Evolutionary conservation across 2,329 filamentous ascomycete genomes (phyloP), one percentile per base, ranked within the genome.

Genomic region (Exophiala mesophila): DNA sequence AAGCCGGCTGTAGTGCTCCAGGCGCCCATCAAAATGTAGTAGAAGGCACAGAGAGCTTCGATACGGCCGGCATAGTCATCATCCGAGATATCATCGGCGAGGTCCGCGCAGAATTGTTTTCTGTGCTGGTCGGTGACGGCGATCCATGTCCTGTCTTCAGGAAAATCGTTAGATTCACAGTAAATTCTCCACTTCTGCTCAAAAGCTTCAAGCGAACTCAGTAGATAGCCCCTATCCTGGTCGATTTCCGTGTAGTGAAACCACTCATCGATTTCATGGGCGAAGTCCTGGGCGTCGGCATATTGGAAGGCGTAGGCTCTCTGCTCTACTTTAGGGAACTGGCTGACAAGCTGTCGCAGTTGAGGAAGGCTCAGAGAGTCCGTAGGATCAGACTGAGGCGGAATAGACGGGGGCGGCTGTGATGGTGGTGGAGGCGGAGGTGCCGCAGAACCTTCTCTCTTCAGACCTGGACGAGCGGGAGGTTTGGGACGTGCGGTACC

Each of bases 261-360:
- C 92, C 92, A 98, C 67, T 98, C 92, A 61, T 97, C 88, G 35
- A 98, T 74, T 69, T 98, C 92, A 51, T 92, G 87, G 13, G 85
- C 80, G 55, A 94, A 83, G 1, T 79, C 70, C 16, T 82, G 81
- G 42, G 77, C 76, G 63, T 90, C 85, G 18, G 76, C 70, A 66
- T 90, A 90, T 50, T 77, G 78, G 61, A 95, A 98, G 47, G 92
- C 88, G 70, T 98, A 98, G 8, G 80, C 79, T 31, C 76, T 71
- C 36, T 83, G 77, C 53, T 88, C 84, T 38, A 73, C 61, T 50
- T 77, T 78, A 12, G 83, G 83, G 54, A 87, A 80, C 45, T 89
- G 85, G 49, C 80, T 77, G 13, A 89, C 82, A 40, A 89, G 76
- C 52, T 78, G 79, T 51, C 79, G 77, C 36, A 90, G 71, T 63